A percentile compares a stretch with the other conserved stretches of the same genome.
These are phyloP conservation scores for Phytophthora tentaculata DNA, from an alignment of 352 stramenopile species.

Conservation along the genomic window DNA sequence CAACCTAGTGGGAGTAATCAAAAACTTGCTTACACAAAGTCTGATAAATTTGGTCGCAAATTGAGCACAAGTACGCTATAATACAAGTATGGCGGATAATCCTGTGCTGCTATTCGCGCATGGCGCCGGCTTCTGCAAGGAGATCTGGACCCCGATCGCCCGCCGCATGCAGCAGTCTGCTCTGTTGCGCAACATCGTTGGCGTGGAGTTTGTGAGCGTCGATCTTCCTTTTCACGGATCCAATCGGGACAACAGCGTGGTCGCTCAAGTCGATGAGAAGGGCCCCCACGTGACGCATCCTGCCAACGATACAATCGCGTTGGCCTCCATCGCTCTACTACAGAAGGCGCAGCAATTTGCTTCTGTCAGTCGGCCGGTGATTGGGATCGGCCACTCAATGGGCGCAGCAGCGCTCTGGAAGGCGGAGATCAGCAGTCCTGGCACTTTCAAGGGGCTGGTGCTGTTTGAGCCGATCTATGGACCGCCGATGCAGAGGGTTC, in stretches of 20 bases:
- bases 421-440: slow-evolving; percentile 35
- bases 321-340: slow-evolving; percentile 24
- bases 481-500: not conserved
- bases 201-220: slow-evolving; percentile 9
- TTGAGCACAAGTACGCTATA: too few relatives aligned
- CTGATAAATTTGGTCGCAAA: not conserved
- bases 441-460: slow-evolving; percentile 51
- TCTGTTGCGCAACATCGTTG: slow-evolving; percentile 29
- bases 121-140: slow-evolving; percentile 53
- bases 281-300: slow-evolving; percentile 47
- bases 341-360: slow-evolving; percentile 14
- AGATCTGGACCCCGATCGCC: slow-evolving; percentile 55
- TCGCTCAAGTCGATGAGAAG: slow-evolving; percentile 34
- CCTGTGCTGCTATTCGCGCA: slow-evolving; percentile 56
- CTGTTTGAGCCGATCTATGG: slow-evolving; percentile 60
- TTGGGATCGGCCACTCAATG: slow-evolving; percentile 65
- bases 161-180: slow-evolving; percentile 31
- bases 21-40: not conserved
- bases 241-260: slow-evolving; percentile 42
- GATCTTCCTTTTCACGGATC: slow-evolving; percentile 53
- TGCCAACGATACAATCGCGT: slow-evolving; percentile 35
- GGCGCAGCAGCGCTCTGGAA: slow-evolving; percentile 43
- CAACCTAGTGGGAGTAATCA: too few relatives aligned
- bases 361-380: slow-evolving; percentile 27
- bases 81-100: slow-evolving; percentile 16